Conservation (phyloP, 176 grass and related monocot genomes). For the Lolium perenne region DNA sequence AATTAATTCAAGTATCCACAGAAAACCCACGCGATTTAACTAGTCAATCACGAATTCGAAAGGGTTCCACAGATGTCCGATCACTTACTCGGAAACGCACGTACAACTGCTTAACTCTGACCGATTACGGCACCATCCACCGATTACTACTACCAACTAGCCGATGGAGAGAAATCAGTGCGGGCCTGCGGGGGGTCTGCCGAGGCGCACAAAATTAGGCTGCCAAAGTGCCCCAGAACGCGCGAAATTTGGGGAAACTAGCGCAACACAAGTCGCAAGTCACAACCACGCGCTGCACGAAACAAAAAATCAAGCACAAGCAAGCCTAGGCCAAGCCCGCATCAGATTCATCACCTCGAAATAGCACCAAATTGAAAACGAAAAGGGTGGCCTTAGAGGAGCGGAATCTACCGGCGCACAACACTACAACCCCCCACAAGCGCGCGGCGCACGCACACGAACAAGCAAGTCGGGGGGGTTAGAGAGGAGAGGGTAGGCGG, state of each 20-base stretch:
- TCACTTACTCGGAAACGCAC: neutral
- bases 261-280: constrained; percentile 17
- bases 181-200: too few relatives aligned
- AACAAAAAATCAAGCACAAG: constrained; percentile 11
- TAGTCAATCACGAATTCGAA: neutral
- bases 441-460: constrained; percentile 8
- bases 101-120: neutral
- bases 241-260: neutral
- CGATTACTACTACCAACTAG: neutral
- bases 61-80: neutral
- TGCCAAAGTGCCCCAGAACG: neutral
- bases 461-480: constrained; percentile 18
- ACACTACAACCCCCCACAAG: neutral
- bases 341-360: neutral
- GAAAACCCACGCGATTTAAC: neutral
- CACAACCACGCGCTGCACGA: constrained; percentile 12
- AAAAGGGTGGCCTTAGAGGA: neutral
- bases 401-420: neutral
- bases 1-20: too few relatives aligned
- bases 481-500: neutral
- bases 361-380: neutral
- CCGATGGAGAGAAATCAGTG: neutral
- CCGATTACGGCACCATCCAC: neutral
- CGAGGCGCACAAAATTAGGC: neutral
- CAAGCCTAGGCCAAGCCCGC: neutral